These are phyloP conservation scores for Pichia cactophila DNA, from an alignment of 1,139 yeast species.

Conservation along the genomic window DNA sequence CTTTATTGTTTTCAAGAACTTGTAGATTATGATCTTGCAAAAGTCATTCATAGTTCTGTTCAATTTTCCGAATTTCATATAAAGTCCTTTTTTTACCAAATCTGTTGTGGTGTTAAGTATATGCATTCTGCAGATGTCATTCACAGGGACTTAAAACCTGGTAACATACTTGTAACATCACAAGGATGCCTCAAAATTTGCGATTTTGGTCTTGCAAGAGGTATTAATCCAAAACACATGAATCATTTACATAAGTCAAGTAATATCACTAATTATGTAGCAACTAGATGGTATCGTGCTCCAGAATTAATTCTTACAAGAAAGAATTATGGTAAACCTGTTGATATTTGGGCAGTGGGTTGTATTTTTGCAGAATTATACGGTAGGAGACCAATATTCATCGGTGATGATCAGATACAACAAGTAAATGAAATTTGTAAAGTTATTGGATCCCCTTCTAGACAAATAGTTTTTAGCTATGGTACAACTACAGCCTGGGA, in stretches of 20 bases:
- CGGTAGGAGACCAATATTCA: constrained; percentile 65
- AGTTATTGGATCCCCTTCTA: constrained; percentile 55
- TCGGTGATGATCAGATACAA: constrained; percentile 58
- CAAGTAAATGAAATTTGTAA: constrained; percentile 58
- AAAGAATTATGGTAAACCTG: constrained; percentile 55
- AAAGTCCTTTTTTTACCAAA: constrained; percentile 70
- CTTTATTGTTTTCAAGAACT: constrained; percentile 79
- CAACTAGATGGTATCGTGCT: constrained; percentile 93
- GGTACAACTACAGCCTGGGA: constrained; percentile 33
- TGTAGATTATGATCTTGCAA: constrained; percentile 71
- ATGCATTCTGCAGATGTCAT: constrained; percentile 94
- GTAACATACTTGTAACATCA: constrained; percentile 84
- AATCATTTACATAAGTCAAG: constrained; percentile 27
- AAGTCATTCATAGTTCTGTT: constrained; percentile 67
- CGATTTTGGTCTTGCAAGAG: constrained; percentile 91
- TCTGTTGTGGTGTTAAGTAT: constrained; percentile 84
- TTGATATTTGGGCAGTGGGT: constrained; percentile 79
- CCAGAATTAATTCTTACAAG: constrained; percentile 94
- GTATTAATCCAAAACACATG: constrained; percentile 43
- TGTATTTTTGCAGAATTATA: constrained; percentile 72
- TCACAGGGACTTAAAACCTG: constrained; percentile 92
- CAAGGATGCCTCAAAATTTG: constrained; percentile 94
- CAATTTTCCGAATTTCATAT: constrained; percentile 82
- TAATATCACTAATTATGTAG: constrained; percentile 77
- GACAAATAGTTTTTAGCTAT: constrained; percentile 30